phyloP scores from a whole-genome alignment of 192 early-diverging fungal species.

The Coemansia furcata region DNA sequence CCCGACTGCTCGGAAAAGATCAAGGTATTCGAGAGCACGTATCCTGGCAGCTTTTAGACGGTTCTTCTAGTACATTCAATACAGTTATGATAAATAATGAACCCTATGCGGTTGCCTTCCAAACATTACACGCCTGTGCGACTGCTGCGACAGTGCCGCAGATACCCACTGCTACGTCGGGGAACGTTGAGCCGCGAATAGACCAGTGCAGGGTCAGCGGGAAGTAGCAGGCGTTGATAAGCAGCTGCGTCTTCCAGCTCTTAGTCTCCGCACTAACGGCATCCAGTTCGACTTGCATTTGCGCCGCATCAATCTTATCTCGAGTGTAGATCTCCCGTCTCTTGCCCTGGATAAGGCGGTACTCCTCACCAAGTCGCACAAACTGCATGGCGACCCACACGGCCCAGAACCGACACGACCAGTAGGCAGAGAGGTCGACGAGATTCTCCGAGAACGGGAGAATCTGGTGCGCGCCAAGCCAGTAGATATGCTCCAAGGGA shows the following conservation, averaged over 20 bases:
- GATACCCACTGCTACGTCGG: slow-evolving; percentile 87
- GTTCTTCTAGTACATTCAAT: background rate
- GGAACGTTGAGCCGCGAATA: slow-evolving; percentile 79
- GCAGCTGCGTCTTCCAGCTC: slow-evolving; percentile 65
- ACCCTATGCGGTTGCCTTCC: slow-evolving; percentile 67
- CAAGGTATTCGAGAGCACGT: slow-evolving; percentile 28
- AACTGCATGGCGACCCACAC: slow-evolving; percentile 89
- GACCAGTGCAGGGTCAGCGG: slow-evolving; percentile 92
- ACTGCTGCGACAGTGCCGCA: slow-evolving; percentile 93
- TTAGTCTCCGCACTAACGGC: slow-evolving; percentile 56
- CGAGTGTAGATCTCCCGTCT: slow-evolving; percentile 53
- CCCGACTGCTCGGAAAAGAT: slow-evolving; percentile 25
- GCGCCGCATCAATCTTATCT: slow-evolving; percentile 61
- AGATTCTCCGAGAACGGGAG: slow-evolving; percentile 71
- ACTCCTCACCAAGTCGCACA: slow-evolving; percentile 71
- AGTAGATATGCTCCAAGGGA: slow-evolving; percentile 95
- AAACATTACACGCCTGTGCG: slow-evolving; percentile 77
- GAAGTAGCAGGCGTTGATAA: slow-evolving; percentile 92
- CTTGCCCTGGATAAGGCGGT: slow-evolving; percentile 55
- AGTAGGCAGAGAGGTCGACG: slow-evolving; percentile 78
- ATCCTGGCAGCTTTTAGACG: slow-evolving; percentile 41
- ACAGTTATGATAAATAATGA: background rate
- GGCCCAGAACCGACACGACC: slow-evolving; percentile 98
- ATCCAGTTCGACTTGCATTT: slow-evolving; percentile 67
- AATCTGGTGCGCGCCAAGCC: slow-evolving; percentile 84